phyloP scores from a whole-genome alignment of 2,329 filamentous ascomycete species.

The Verticillium alfalfae region DNA sequence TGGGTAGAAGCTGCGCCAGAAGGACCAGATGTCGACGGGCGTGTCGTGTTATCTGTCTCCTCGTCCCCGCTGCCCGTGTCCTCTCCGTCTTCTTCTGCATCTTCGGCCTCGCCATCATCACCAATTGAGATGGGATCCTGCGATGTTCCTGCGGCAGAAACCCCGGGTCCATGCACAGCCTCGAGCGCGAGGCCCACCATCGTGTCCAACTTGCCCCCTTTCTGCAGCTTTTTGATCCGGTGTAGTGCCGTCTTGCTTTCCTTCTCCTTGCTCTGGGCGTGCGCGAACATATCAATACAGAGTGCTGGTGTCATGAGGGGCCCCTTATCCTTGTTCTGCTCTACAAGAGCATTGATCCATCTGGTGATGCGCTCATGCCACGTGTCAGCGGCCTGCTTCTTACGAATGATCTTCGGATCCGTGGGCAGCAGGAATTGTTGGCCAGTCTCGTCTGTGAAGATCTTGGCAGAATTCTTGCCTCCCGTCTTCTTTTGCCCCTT shows the following conservation, averaged over 20 bases:
- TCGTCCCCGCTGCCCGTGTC: neutral
- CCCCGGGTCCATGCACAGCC: neutral
- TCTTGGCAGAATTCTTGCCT: neutral
- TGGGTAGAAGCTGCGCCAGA: neutral
- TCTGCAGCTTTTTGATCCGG: conserved; percentile 5
- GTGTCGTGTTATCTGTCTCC: neutral
- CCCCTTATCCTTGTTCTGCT: conserved; percentile 5
- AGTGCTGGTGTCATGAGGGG: conserved; percentile 6
- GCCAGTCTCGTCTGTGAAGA: neutral
- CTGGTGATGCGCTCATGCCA: conserved; percentile 28
- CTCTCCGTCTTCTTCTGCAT: conserved; percentile 2
- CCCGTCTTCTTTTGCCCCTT: neutral
- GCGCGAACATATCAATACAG: conserved; percentile 2
- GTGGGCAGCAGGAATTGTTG: neutral
- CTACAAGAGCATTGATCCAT: conserved; percentile 24
- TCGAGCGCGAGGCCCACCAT: neutral
- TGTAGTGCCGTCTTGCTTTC: conserved; percentile 4
- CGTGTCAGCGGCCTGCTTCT: neutral
- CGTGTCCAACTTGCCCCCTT: conserved; percentile 1
- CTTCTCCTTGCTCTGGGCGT: conserved; percentile 3
- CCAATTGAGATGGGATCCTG: conserved; percentile 4
- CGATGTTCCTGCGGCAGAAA: conserved; percentile 1
- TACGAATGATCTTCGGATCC: neutral
- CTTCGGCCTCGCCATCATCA: conserved; percentile 1
- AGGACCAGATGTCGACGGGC: neutral